Evolutionary conservation across 2,329 filamentous ascomycete genomes (phyloP).

Genomic region (Neocatenulostroma microsporum): DNA sequence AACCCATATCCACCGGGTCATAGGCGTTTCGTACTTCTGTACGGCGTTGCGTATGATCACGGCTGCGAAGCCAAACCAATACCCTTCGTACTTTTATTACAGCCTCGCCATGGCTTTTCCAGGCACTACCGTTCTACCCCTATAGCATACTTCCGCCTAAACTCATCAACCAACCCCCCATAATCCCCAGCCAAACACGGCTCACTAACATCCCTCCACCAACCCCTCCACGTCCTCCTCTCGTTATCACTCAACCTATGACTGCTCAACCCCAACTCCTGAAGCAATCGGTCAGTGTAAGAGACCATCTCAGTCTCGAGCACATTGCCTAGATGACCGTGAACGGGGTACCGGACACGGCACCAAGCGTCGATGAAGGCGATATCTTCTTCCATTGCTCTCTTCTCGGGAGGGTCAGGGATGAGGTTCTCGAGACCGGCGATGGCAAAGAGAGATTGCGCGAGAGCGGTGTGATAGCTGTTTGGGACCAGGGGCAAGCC

Average conservation of each 20-base stretch:
- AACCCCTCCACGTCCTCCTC: conserved; percentile 5
- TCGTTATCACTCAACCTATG: conserved; percentile 2
- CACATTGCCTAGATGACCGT: conserved; percentile 8
- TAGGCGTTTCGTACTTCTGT: too few relatives aligned
- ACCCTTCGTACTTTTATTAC: too few relatives aligned
- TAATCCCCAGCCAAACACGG: conserved; percentile 4
- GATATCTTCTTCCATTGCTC: conserved; percentile 8
- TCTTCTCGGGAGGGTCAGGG: conserved; percentile 5
- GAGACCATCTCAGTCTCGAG: conserved; percentile 10
- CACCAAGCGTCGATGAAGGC: conserved; percentile 11
- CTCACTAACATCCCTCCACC: conserved; percentile 6
- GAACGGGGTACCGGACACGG: conserved; percentile 6
- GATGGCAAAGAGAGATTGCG: conserved; percentile 23
- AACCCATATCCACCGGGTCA: too few relatives aligned
- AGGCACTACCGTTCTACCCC: too few relatives aligned
- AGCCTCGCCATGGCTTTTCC: too few relatives aligned
- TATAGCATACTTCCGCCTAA: conserved; percentile 2
- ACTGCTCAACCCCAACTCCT: conserved; percentile 9
- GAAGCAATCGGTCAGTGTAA: conserved; percentile 10
- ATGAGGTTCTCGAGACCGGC: conserved; percentile 20
- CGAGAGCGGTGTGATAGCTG: conserved; percentile 22
- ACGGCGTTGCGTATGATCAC: too few relatives aligned
- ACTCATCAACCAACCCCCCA: conserved; percentile 7
- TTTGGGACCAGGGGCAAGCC: conserved; percentile 21
- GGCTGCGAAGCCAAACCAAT: too few relatives aligned